These are phyloP conservation scores for Scutellaria baicalensis DNA, from an alignment of 257 asterid genomes.

Conservation along the genomic window DNA sequence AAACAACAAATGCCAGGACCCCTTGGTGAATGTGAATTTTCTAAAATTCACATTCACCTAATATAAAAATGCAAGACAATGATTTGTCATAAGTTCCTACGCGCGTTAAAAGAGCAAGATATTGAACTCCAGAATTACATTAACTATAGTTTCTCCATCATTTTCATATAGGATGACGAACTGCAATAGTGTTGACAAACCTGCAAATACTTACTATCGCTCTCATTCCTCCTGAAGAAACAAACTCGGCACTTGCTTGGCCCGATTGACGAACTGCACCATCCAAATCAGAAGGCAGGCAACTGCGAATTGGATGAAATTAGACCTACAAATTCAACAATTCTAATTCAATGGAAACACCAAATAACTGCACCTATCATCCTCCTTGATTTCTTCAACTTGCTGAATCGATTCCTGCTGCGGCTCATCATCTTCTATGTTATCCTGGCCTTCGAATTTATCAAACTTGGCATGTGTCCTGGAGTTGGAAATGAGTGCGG, in stretches of 20 bases:
- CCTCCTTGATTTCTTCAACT: conserved; percentile 46
- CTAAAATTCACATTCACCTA: neutral
- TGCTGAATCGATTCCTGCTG: conserved; percentile 15
- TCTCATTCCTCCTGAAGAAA: conserved; percentile 81
- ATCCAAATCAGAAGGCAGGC: conserved; percentile 90
- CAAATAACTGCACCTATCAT: conserved; percentile 48
- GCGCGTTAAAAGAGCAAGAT: neutral
- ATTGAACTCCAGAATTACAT: neutral
- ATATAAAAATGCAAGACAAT: neutral
- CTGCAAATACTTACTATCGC: conserved; percentile 56
- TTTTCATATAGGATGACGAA: conserved; percentile 1
- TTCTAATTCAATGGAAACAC: neutral
- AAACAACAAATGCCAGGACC: neutral
- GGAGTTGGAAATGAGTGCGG: conserved; percentile 18
- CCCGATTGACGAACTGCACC: conserved; percentile 94
- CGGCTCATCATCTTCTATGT: conserved; percentile 17
- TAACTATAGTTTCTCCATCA: neutral
- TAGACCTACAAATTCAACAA: neutral
- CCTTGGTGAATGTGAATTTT: neutral
- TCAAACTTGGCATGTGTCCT: conserved; percentile 65
- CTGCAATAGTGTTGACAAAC: neutral
- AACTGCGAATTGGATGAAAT: conserved; percentile 35
- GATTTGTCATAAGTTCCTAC: neutral
- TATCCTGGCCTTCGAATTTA: conserved; percentile 54
- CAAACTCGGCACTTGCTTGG: conserved; percentile 75